Percentiles rank a stretch among this genome's conserved stretches.
These are phyloP conservation scores for Quercus lobata DNA, from an alignment of 331 rosid species.

Conservation along the genomic window DNA sequence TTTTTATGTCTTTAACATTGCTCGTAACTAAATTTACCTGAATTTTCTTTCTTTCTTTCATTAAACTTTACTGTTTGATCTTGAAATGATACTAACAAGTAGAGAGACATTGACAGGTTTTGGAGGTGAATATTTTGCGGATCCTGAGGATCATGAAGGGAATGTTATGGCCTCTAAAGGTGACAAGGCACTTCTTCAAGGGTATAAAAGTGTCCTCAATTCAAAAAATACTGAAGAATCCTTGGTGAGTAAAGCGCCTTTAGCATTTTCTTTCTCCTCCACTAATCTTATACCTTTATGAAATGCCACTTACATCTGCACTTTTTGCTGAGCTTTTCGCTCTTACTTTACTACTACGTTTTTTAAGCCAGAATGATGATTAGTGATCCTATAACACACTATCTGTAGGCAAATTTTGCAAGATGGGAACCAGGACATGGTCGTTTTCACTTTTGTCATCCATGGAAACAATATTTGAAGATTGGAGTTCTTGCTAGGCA, in stretches of 20 bases:
- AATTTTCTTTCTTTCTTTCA: not conserved
- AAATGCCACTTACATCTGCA: too few species aligned
- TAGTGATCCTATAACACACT: not conserved
- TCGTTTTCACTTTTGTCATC: constrained; percentile 59
- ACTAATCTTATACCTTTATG: not conserved
- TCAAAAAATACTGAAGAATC: constrained; percentile 70
- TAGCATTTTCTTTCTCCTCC: not conserved
- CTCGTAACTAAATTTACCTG: not conserved
- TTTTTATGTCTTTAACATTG: too few species aligned
- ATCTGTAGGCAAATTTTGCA: constrained; percentile 74
- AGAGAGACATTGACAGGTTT: constrained; percentile 38
- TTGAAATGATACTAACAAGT: not conserved
- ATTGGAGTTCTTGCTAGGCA: constrained; percentile 61
- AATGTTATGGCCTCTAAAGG: not conserved
- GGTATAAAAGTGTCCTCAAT: constrained; percentile 68
- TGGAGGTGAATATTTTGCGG: constrained; percentile 53
- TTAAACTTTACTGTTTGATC: not conserved
- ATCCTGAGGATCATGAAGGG: constrained; percentile 26
- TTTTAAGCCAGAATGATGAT: not conserved
- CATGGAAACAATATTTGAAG: constrained; percentile 87
- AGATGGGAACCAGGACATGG: constrained; percentile 98
- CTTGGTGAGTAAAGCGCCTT: constrained; percentile 39
- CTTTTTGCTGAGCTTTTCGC: too few species aligned
- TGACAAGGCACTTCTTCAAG: constrained; percentile 46
- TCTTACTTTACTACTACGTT: too few species aligned